These are phyloP conservation scores for Phytophthora brassicae DNA, from an alignment of 352 stramenopile species.

Conservation along the genomic window DNA sequence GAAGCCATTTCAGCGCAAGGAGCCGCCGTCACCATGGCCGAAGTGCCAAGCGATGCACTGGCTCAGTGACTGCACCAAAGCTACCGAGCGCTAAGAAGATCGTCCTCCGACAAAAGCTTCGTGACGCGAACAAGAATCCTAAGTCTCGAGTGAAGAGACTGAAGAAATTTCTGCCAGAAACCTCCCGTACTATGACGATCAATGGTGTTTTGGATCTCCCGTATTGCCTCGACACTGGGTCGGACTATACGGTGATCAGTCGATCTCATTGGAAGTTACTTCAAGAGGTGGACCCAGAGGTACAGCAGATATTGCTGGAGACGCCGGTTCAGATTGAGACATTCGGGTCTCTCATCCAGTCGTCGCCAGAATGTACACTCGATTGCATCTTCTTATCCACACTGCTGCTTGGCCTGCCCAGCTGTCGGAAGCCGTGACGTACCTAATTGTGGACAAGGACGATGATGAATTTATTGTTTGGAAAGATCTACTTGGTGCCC, in stretches of 20 bases:
- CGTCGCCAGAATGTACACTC: not conserved
- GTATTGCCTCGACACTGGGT: not conserved
- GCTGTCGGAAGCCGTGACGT: not conserved
- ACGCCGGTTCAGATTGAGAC: not conserved
- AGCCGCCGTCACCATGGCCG: not conserved
- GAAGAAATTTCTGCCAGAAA: not conserved
- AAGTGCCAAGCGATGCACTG: too few relatives aligned
- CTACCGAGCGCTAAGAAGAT: slow-evolving; percentile 2
- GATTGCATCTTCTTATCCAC: not conserved
- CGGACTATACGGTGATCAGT: not conserved
- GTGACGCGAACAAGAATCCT: not conserved
- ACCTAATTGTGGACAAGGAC: too few relatives aligned
- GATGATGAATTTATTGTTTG: not conserved
- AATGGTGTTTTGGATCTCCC: not conserved
- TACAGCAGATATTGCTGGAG: not conserved
- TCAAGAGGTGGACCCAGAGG: not conserved
- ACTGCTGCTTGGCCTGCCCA: not conserved
- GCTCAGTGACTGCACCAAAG: not conserved
- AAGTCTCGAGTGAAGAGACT: not conserved
- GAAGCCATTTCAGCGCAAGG: too few relatives aligned
- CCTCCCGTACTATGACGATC: too few relatives aligned
- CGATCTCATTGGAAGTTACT: not conserved
- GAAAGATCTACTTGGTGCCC: not conserved
- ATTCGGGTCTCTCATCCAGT: not conserved
- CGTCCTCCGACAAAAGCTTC: not conserved